Conservation (phyloP, 129 eudicot species). For the Gnaphalium uliginosum region DNA sequence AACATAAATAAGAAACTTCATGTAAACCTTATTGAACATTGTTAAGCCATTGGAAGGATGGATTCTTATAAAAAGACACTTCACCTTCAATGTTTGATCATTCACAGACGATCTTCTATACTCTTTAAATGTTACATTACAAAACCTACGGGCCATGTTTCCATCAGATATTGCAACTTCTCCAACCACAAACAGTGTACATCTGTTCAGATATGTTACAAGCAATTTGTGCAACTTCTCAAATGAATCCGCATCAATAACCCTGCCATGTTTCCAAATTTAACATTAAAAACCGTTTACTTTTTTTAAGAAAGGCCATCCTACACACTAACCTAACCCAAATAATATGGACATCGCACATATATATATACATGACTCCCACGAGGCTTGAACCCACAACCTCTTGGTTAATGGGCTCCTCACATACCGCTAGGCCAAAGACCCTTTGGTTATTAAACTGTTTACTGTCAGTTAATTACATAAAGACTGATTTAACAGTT, state of each 20-base stretch:
- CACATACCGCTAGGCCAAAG: too few species aligned
- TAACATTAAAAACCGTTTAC: slow-evolving; percentile 6
- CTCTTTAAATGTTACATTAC: slow-evolving; percentile 47
- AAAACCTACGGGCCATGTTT: slow-evolving; percentile 44
- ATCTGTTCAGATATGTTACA: slow-evolving; percentile 51
- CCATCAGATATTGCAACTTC: slow-evolving; percentile 37
- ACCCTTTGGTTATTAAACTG: neutral
- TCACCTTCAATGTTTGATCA: slow-evolving; percentile 69
- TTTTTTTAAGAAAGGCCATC: neutral
- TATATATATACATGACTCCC: neutral
- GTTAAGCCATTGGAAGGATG: neutral
- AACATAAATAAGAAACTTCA: slow-evolving; percentile 7
- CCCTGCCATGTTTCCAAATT: slow-evolving; percentile 39
- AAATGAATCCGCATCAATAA: slow-evolving; percentile 50
- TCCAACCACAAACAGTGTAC: slow-evolving; percentile 51
- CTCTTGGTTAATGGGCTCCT: too few species aligned
- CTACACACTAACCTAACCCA: too few species aligned
- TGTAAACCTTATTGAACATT: neutral
- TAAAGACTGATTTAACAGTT: neutral
- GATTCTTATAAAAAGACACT: neutral
- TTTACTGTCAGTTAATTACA: neutral
- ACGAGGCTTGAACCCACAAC: too few species aligned
- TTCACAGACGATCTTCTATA: slow-evolving; percentile 44
- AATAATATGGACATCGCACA: too few species aligned
- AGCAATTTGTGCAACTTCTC: slow-evolving; percentile 61